Evolutionary conservation across 306 rosid genomes (phyloP).

Genomic region (Cucumis cinereus): DNA sequence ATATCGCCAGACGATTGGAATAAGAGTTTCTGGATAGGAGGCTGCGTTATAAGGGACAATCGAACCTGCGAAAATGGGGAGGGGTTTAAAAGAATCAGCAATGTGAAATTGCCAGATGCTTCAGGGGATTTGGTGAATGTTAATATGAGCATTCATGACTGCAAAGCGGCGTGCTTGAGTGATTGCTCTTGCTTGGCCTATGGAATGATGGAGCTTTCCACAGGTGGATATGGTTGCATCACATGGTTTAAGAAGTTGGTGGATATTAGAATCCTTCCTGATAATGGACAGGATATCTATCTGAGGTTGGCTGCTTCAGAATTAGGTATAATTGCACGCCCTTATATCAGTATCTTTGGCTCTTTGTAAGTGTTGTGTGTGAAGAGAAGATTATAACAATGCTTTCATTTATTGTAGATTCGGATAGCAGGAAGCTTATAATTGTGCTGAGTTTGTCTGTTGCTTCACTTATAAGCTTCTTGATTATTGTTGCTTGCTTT

Average conservation of each 20-base stretch:
- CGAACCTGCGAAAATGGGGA: constrained; percentile 10
- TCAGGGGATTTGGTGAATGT: background rate
- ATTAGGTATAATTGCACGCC: background rate
- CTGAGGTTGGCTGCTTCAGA: constrained; percentile 1
- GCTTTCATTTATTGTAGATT: background rate
- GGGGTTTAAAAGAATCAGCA: background rate
- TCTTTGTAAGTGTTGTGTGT: background rate
- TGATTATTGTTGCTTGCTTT: background rate
- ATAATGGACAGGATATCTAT: background rate
- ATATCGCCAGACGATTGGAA: background rate
- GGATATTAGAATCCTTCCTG: constrained; percentile 9
- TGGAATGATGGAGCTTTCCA: constrained; percentile 1
- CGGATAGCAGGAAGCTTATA: background rate
- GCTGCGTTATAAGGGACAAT: background rate
- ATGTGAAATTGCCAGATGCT: background rate
- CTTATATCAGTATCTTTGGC: background rate
- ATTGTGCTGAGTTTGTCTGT: background rate
- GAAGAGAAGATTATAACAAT: background rate
- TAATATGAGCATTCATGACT: background rate
- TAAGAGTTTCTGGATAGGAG: background rate
- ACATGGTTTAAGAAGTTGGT: constrained; percentile 17
- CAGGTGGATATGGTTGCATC: constrained; percentile 13
- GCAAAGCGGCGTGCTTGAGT: constrained; percentile 9
- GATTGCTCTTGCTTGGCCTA: constrained; percentile 24
- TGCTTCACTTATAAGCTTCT: background rate